Conservation (phyloP, 2,329 filamentous ascomycete species). For the Iodosphaeria phyllophila region DNA sequence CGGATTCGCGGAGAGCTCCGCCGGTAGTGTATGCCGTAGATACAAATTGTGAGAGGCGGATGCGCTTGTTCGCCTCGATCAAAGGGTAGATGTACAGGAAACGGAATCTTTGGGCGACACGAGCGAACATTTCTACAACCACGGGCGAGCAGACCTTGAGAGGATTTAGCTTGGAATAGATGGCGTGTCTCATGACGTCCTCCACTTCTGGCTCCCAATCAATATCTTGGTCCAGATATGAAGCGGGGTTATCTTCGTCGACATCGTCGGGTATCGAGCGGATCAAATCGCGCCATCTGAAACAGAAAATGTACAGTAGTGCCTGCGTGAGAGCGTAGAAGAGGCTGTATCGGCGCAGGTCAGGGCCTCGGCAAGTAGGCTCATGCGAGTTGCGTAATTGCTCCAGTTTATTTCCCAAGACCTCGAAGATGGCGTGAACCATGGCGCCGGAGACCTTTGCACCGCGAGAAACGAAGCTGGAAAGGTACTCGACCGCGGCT, state of each 20-base stretch:
- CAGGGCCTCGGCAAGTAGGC: conserved; percentile 59
- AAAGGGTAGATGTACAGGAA: conserved; percentile 82
- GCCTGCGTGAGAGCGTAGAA: conserved; percentile 86
- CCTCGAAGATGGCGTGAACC: conserved; percentile 66
- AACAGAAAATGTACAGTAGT: conserved; percentile 88
- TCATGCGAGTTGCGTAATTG: conserved; percentile 57
- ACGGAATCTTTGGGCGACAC: conserved; percentile 65
- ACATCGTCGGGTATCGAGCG: conserved; percentile 38
- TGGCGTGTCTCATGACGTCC: conserved; percentile 55
- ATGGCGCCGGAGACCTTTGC: conserved; percentile 59
- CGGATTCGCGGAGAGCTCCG: conserved; percentile 33
- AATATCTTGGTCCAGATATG: conserved; percentile 51
- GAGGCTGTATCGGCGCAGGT: conserved; percentile 63
- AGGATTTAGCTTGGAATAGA: conserved; percentile 81
- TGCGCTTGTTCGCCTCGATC: conserved; percentile 80
- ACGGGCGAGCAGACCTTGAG: conserved; percentile 83
- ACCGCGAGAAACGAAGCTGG: conserved; percentile 83
- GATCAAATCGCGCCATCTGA: conserved; percentile 86
- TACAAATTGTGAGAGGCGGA: conserved; percentile 58
- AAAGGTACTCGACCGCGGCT: conserved; percentile 77
- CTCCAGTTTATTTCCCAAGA: conserved; percentile 63
- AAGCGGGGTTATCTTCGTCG: conserved; percentile 41
- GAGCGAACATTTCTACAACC: conserved; percentile 84
- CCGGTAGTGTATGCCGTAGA: conserved; percentile 35
- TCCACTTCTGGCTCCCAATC: conserved; percentile 61